Conservation (phyloP, 371 early-diverging fungal genomes). For the Mucor velutinosus region DNA sequence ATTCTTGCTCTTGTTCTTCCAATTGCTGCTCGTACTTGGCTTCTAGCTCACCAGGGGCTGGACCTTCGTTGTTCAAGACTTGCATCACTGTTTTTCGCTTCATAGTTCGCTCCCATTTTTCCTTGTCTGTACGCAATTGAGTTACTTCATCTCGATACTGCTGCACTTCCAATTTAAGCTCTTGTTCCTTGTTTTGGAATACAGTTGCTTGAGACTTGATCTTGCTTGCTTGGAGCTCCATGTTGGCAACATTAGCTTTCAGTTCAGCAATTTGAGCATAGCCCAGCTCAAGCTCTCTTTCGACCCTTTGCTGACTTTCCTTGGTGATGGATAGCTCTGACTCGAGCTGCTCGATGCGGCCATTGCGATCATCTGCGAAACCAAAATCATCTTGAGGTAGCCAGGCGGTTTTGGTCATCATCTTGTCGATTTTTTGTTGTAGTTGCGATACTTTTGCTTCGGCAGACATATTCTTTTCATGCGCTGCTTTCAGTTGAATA, state of each 20-base stretch:
- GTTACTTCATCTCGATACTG: constrained; percentile 36
- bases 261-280: constrained; percentile 23
- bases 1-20: constrained; percentile 49
- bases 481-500: constrained; percentile 34
- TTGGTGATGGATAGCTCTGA: constrained; percentile 1
- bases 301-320: constrained; percentile 1
- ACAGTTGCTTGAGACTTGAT: constrained; percentile 31
- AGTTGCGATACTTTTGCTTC: constrained; percentile 8
- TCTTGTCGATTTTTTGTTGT: constrained; percentile 10
- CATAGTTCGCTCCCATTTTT: constrained; percentile 33
- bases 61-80: constrained; percentile 23
- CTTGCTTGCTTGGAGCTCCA: constrained; percentile 34
- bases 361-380: constrained; percentile 8
- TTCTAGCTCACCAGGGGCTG: neutral
- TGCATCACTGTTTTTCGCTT: constrained; percentile 39
- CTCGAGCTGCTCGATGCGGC: constrained; percentile 9
- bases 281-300: constrained; percentile 12
- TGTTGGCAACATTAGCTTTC: constrained; percentile 24
- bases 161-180: constrained; percentile 26
- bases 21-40: constrained; percentile 45
- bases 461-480: constrained; percentile 29
- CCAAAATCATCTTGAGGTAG: constrained; percentile 4
- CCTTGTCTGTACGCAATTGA: constrained; percentile 31
- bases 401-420: neutral
- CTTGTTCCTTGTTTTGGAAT: constrained; percentile 19